Evolutionary conservation across 306 rosid species (phyloP), one percentile per base, ranked within the genome.

Genomic region (Cicer cuneatum): DNA sequence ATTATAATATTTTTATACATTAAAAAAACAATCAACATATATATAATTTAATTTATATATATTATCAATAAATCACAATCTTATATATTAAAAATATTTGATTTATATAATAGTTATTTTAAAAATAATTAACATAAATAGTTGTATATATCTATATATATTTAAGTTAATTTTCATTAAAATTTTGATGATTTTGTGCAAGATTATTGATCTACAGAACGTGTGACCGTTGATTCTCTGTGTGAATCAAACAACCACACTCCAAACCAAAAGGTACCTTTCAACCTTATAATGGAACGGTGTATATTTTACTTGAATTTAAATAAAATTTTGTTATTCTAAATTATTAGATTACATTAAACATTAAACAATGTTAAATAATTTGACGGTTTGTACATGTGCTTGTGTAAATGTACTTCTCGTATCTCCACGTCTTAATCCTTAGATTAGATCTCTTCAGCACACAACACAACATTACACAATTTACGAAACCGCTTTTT

Each of bases 351-450:
- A 15, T 7, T 38, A n/a, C 21, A 14, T 29, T 61, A 51, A 16
- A 7, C 43, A 70, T 21, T 19, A 57, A 59, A 57, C 51, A 72
- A 61, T 21, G 12, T 35, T 68, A 19, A 29, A 53, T 15, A 6
- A 14, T 37, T 80, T 82, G 85, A 73, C 80, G 51, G 72, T 51
- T 84, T 78, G 84, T 78, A 76, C 83, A 61, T 67, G 61, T 72
- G 69, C 66, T 59, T 72, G 66, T 65, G 63, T 64, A 29, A 79
- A 60, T 46, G 81, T 58, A 78, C 74, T 71, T 76, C 86, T 82
- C 86, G 83, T 80, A 79, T 79, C 73, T 82, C 92, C 87, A 87
- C 86, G 88, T 88, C 87, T 81, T 83, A 61, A 37, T 33, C 64
- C 67, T 60, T 38, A 37, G 66, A 60, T 11, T 41, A 79, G 90